A percentile compares a stretch with the other conserved stretches of the same genome.
These are phyloP conservation scores for Chaetomiaceae sp. DNA, from an alignment of 2,329 filamentous ascomycete genomes.

Conservation along the genomic window DNA sequence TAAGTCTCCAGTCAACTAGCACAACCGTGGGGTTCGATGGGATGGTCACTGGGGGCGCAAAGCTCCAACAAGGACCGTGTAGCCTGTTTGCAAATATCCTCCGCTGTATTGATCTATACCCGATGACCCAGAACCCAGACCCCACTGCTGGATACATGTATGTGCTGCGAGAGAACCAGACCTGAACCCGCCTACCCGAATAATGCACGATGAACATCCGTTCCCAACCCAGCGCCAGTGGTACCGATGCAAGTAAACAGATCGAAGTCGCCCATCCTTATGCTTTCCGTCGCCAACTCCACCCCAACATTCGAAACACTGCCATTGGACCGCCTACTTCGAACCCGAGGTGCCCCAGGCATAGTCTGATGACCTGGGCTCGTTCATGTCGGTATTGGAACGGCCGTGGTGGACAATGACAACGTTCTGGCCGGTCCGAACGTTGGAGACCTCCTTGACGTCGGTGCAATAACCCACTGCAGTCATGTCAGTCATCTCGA, in stretches of 20 bases:
- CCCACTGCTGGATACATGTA: not conserved
- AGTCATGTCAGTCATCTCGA: not conserved
- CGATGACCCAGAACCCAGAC: too few species aligned
- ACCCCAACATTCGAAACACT: too few species aligned
- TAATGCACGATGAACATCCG: too few species aligned
- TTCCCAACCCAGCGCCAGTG: too few species aligned
- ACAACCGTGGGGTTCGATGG: too few species aligned
- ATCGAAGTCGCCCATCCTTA: too few species aligned
- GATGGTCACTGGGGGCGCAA: too few species aligned
- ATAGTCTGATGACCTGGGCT: slow-evolving; percentile 15
- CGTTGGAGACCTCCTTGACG: slow-evolving; percentile 5
- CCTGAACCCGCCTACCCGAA: too few species aligned
- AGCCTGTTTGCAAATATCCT: not conserved
- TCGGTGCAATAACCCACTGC: slow-evolving; percentile 10
- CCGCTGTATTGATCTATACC: not conserved
- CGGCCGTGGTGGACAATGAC: slow-evolving; percentile 17
- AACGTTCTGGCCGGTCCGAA: slow-evolving; percentile 1
- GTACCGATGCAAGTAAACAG: too few species aligned
- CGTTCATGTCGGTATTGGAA: slow-evolving; percentile 11
- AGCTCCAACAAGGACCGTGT: too few species aligned
- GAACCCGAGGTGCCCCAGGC: not conserved
- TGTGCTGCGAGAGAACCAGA: not conserved
- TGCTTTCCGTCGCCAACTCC: too few species aligned
- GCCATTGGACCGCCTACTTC: not conserved
- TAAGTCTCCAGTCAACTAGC: not conserved